Base-by-base conservation (phyloP, 2,329 filamentous ascomycete species). In the Onygenales sp. region DNA sequence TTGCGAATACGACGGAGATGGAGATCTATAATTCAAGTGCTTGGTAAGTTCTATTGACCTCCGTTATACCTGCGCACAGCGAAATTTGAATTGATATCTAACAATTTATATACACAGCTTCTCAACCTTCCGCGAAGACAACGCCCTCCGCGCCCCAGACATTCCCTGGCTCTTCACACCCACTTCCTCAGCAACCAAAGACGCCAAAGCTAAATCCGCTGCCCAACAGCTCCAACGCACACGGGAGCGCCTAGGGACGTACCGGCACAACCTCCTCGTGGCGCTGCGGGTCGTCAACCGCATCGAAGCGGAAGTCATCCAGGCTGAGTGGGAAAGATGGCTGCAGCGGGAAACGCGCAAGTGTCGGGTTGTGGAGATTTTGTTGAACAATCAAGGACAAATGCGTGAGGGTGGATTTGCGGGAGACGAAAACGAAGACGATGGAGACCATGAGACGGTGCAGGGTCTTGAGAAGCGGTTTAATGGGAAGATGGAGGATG, bases 291-390 rank as follows among this genome's bases (percentile, higher is more conserved):
- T 96, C 2, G 85, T 97, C 56, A 96, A 97, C 70, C 85, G 80
- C 54, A 83, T 97, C 32, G 93, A 97, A 74, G 79, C 81, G 54
- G 90, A 96, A 68, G 85, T 95, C 67, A 70, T 97, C 52, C 81
- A 83, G 63, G 86, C 86, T 0, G 92, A 96, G 68, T 98, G 90
- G 85, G 91, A 95, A 72, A 87, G 88, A 58, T 98, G 92, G 91
- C 78, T 97, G 33, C 70, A 80, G 2, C 85, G 88, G 59, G 93
- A 98, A 72, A 85, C 83, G 58, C 70, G 77, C 36, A 81, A 87
- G 48, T 98, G 93, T 67, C 81, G 82, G 53, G 80, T 86, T 63
- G 68, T 83, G 6, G 75, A 77, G 42, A 66, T 64, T 11, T 69
- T 83, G 60, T 64, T 80, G 9, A 61, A 63, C 27, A 56, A 61